A percentile compares a stretch with the other conserved stretches of the same genome.
These are phyloP conservation scores for Colletotrichum acutatum DNA, from an alignment of 2,329 filamentous ascomycete genomes.

Conservation along the genomic window DNA sequence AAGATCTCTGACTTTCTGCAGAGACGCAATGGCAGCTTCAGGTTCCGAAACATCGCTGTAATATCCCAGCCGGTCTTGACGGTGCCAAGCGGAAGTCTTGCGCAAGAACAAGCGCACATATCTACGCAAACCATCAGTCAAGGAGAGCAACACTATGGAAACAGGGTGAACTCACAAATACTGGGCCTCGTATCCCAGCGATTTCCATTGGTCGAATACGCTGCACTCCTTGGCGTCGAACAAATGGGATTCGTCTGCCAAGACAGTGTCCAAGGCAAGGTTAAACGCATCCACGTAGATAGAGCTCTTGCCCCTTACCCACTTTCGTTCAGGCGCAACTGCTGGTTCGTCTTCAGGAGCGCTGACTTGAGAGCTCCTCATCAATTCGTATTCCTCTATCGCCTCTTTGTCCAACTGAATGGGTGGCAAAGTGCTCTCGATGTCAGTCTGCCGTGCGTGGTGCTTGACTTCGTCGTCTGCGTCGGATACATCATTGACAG, in stretches of 20 bases:
- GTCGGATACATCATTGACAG: constrained; percentile 37
- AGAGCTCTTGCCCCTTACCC: constrained; percentile 83
- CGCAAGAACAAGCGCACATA: constrained; percentile 94
- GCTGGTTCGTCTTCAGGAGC: constrained; percentile 49
- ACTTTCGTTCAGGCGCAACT: constrained; percentile 50
- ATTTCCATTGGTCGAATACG: constrained; percentile 81
- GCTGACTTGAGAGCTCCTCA: constrained; percentile 65
- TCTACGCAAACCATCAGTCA: constrained; percentile 54
- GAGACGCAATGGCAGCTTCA: constrained; percentile 68
- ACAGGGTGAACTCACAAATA: constrained; percentile 76
- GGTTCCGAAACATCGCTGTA: constrained; percentile 85
- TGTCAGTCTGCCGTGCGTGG: constrained; percentile 63
- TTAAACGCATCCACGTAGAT: constrained; percentile 99
- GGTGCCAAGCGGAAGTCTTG: constrained; percentile 93
- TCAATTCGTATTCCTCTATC: constrained; percentile 82
- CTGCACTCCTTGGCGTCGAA: constrained; percentile 83
- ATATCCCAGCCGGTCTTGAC: constrained; percentile 81
- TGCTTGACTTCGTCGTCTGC: constrained; percentile 41
- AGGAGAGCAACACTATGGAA: background rate
- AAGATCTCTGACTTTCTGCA: constrained; percentile 70
- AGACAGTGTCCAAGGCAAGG: constrained; percentile 86
- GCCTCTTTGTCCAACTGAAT: constrained; percentile 76
- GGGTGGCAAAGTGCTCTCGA: constrained; percentile 77
- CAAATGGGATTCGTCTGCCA: constrained; percentile 88
- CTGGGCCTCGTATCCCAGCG: constrained; percentile 84